phyloP scores from a whole-genome alignment of 2,329 filamentous ascomycete genomes.

The Cadophora malorum region DNA sequence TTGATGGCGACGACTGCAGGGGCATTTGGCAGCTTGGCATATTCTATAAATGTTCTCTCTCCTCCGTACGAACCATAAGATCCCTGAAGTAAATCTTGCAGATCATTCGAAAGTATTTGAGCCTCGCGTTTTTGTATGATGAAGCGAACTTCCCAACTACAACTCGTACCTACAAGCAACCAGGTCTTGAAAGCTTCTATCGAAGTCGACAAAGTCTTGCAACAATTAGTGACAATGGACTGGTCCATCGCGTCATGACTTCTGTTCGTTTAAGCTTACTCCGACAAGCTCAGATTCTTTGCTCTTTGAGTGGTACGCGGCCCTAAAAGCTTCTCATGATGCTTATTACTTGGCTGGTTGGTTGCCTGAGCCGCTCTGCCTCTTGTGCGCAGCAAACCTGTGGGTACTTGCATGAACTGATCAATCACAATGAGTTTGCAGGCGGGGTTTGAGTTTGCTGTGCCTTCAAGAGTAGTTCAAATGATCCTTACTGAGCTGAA shows the following conservation, averaged over 20 bases:
- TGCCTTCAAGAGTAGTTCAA: background rate
- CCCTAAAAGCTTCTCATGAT: constrained; percentile 11
- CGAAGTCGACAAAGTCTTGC: background rate
- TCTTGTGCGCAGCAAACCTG: constrained; percentile 11
- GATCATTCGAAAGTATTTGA: constrained; percentile 7
- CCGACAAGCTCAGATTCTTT: background rate
- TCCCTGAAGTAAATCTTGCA: constrained; percentile 17
- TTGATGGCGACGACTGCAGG: background rate
- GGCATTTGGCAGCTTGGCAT: constrained; percentile 1
- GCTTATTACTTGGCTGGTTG: constrained; percentile 4
- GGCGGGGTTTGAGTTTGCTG: background rate
- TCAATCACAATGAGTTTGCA: constrained; percentile 9
- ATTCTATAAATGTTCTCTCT: constrained; percentile 4
- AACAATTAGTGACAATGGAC: background rate
- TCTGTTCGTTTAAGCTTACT: background rate
- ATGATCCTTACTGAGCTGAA: constrained; percentile 10
- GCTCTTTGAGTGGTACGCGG: background rate
- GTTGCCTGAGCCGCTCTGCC: background rate
- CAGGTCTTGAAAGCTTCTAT: background rate
- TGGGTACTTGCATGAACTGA: background rate
- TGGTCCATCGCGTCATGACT: background rate
- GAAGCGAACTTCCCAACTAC: background rate
- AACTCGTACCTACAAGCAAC: background rate
- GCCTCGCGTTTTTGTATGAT: background rate
- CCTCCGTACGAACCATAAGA: background rate